Evolutionary conservation across 1,139 yeast genomes (phyloP), one percentile per base, ranked within the genome.

Genomic region (Eremothecium gossypii): DNA sequence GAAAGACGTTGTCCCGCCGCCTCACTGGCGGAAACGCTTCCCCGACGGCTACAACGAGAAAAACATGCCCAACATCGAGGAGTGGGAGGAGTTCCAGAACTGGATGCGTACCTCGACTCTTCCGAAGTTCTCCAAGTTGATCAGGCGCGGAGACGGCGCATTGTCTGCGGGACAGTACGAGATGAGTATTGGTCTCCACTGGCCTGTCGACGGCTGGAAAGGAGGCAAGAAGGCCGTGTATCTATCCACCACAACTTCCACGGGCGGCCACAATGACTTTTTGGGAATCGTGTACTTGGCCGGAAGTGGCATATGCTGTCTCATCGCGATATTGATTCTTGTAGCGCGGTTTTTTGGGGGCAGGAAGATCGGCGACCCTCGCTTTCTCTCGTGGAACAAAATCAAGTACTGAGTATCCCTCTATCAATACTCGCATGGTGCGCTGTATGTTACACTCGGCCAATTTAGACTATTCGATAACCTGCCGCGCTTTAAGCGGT

Each of bases 41-140:
- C 93, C 93, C 1, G 60, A 81, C 44, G 91, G 91, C 1, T 83
- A 83, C 60, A 81, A 78, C 27, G 74, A 69, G 29, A 69, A 72
- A 3, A 82, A 81, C 57, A 54, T 83, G 45, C 85, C 84, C 1
- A 75, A 77, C 52, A 57, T 83, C 33, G 68, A 77, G 1, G 62
- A 65, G 8, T 74, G 82, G 76, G 76, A 74, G 49, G 65, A 69
- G 33, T 67, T 74, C 39, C 86, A 81, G 61, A 83, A 82, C 55
- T 83, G 93, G 93, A 83, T 83, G 93, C 71, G 87, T 52, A 82
- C 91, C 1, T 86, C 91, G 0, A 89, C 86, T 0, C 68, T 83
- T 46, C 82, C 89, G 23, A 68, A 74, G 8, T 80, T 80, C 57
- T 74, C 78, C 66, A 83, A 82, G 55, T 61, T 82, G 28, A 79